Evolutionary conservation across 148 eudicot genomes (phyloP), one percentile per base, ranked within the genome.

Genomic region (Chenopodium berlandieri): DNA sequence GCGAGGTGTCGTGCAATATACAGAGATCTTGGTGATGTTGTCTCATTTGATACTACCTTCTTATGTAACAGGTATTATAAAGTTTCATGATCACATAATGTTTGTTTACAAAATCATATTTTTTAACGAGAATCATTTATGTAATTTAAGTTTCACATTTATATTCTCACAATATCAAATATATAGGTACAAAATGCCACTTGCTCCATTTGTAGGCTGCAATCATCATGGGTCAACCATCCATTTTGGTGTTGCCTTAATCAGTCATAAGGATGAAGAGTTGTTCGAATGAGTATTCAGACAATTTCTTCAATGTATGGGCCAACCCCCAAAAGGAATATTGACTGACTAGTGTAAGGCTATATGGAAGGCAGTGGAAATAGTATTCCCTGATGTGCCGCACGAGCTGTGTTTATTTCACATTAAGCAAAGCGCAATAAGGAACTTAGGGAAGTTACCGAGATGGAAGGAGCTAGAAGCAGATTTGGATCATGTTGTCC

Each of bases 11-110:
- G 65, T 9, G 44, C 65, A 4, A 2, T 2, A 44, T 75, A 50
- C 11, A 8, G 31, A 54, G 65, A 50, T 6, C 54, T 52, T 54
- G 40, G 65, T 11, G 78, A 56, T 17, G 19, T 54, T 3, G 62
- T 74, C 31, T 25, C 78, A 4, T 75, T 19, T n/a, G 65, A 75
- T 31, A 54, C 78, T 2, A 75, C 78, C 16, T 75, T 52, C n/a
- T 11, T 75, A 50, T 25, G 44, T 37, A 75, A 75, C 19, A 75
- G 40, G 64, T 75, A 23, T 5, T 47, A 8, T 44, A 2, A 12
- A 0, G 14, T 54, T 13, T 16, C 17, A 54, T 54, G 10, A 16
- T 1, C 14, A 54, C 60, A 54, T 54, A 10, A 3, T 54, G 2
- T 10, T 10, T 52, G 58, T 48, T 48, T 23, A 48, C 52, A 10